Percentiles rank a stretch among this genome's conserved stretches.
Evolutionary conservation across 306 rosid genomes (phyloP).

Genomic region (Albizia julibrissin): DNA sequence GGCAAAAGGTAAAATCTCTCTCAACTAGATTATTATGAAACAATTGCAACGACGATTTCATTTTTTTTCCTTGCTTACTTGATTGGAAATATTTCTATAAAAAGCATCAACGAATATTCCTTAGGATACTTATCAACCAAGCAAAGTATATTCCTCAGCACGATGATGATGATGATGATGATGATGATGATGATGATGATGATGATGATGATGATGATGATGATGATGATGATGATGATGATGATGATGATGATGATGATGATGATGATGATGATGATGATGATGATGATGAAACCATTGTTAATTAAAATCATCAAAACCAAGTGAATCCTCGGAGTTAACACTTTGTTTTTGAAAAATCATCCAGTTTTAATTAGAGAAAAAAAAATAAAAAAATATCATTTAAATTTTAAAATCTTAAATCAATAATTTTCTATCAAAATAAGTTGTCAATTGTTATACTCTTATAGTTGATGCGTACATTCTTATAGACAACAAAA

Average conservation of each 20-base stretch:
- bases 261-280: not conserved
- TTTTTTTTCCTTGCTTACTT: not conserved
- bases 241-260: not conserved
- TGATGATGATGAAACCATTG: not conserved
- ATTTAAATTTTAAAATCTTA: too few species aligned
- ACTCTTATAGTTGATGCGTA: too few species aligned
- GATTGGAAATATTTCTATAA: not conserved
- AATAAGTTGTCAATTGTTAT: too few species aligned
- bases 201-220: not conserved
- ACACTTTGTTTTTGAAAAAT: not conserved
- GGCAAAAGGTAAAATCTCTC: too few species aligned
- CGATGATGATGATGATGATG: not conserved
- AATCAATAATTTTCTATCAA: too few species aligned
- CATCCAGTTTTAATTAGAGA: too few species aligned
- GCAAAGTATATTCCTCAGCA: not conserved
- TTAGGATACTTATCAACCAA: not conserved
- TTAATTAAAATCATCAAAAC: not conserved
- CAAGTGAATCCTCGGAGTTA: not conserved
- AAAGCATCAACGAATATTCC: not conserved
- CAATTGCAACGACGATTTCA: not conserved
- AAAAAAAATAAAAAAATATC: too few species aligned
- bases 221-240: not conserved
- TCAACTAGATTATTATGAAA: too few species aligned
- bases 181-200: not conserved
- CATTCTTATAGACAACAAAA: fast-evolving